Evolutionary conservation across 2,329 filamentous ascomycete genomes (phyloP).

Genomic region (Clonostachys byssicola): DNA sequence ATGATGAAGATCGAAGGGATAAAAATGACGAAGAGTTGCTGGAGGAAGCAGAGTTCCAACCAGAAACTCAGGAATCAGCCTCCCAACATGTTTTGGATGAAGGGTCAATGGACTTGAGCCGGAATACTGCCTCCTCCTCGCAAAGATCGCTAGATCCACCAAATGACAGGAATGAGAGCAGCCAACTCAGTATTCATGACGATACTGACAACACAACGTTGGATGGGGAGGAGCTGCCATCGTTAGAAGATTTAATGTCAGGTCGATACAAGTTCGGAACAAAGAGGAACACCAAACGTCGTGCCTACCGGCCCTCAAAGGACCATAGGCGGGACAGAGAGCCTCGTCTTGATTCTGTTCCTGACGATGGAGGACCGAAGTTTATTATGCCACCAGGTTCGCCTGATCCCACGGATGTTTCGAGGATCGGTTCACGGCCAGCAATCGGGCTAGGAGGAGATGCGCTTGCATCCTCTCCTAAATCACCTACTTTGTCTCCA

Average conservation of each 20-base stretch:
- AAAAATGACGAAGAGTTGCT: conserved; percentile 39
- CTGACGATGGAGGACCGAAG: too few species aligned
- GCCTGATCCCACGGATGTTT: too few species aligned
- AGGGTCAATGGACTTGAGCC: conserved; percentile 8
- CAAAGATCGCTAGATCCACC: conserved; percentile 17
- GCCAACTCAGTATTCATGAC: conserved; percentile 22
- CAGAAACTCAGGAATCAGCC: conserved; percentile 41
- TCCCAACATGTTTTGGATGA: conserved; percentile 23
- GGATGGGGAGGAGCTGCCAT: conserved; percentile 29
- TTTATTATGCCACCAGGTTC: too few species aligned
- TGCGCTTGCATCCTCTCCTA: too few species aligned
- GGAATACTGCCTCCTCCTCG: conserved; percentile 14
- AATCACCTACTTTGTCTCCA: too few species aligned
- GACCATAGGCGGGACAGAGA: too few species aligned
- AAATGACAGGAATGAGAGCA: conserved; percentile 19
- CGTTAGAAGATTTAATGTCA: conserved; percentile 14
- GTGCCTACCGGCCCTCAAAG: too few species aligned
- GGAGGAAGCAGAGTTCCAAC: conserved; percentile 45
- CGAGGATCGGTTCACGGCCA: too few species aligned
- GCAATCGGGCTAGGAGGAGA: too few species aligned
- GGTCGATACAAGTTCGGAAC: too few species aligned
- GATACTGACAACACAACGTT: conserved; percentile 31
- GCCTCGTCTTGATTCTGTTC: too few species aligned
- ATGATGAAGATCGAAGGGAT: conserved; percentile 14
- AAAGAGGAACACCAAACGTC: too few species aligned